Evolutionary conservation across 495 filamentous ascomycete genomes (phyloP).

Genomic region (Penicillium alfredii): DNA sequence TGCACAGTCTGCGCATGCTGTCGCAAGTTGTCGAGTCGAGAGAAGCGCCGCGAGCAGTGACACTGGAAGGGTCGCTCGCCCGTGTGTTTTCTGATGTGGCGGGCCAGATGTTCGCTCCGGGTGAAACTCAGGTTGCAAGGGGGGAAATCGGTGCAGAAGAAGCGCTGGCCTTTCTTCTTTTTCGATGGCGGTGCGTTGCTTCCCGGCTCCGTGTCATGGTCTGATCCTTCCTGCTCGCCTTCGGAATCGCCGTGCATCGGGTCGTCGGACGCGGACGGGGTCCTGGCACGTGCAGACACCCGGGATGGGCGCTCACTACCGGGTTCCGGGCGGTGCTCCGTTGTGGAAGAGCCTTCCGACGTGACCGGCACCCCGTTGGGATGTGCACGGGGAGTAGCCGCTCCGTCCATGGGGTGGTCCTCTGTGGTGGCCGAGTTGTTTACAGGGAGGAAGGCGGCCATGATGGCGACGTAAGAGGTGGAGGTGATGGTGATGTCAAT

Average conservation of each 20-base stretch:
- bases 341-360: conserved; percentile 24
- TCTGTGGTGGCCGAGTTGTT: conserved; percentile 61
- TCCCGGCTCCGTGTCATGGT: conserved; percentile 64
- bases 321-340: conserved; percentile 15
- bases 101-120: conserved; percentile 88
- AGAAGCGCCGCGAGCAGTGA: conserved; percentile 91
- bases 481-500: conserved; percentile 46
- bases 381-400: conserved; percentile 56
- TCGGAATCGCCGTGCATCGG: conserved; percentile 70
- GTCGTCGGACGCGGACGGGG: conserved; percentile 56
- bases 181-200: conserved; percentile 62
- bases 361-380: conserved; percentile 33
- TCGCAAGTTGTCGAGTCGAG: conserved; percentile 90
- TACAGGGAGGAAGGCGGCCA: conserved; percentile 69
- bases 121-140: conserved; percentile 94
- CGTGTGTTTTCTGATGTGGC: conserved; percentile 97
- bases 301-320: no score
- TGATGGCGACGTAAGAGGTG: conserved; percentile 25
- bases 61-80: conserved; percentile 97
- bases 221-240: conserved; percentile 66
- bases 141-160: conserved; percentile 96
- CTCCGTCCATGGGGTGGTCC: conserved; percentile 47
- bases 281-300: conserved; percentile 18
- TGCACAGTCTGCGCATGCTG: conserved; percentile 98
- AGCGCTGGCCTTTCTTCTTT: conserved; percentile 95